Evolutionary conservation across 2,329 filamentous ascomycete genomes (phyloP).

Genomic region (Scopulariopsis brevicaulis): DNA sequence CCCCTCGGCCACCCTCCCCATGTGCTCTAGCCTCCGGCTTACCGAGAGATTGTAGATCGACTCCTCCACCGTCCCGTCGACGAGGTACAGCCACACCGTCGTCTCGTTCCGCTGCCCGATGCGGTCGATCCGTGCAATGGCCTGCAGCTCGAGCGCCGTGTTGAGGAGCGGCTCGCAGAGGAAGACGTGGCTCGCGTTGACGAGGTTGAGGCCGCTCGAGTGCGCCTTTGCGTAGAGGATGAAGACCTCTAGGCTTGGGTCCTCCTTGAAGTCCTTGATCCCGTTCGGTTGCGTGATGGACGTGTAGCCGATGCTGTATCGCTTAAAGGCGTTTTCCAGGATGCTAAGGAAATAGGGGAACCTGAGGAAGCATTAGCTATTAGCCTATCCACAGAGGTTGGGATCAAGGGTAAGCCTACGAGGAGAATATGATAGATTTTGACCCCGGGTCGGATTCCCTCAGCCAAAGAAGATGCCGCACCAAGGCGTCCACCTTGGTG

Average conservation of each 20-base stretch:
- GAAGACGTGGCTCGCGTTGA: constrained; percentile 90
- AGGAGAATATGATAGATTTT: constrained; percentile 91
- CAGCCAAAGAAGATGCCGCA: constrained; percentile 77
- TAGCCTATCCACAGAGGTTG: no score
- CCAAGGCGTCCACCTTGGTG: constrained; percentile 78
- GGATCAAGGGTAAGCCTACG: constrained; percentile 27
- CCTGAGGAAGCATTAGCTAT: constrained; percentile 8
- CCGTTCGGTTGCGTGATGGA: constrained; percentile 59
- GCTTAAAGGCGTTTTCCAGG: constrained; percentile 55
- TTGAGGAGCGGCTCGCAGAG: constrained; percentile 91
- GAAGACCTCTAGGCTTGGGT: constrained; percentile 68
- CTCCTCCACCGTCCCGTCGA: constrained; percentile 86
- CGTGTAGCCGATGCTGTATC: constrained; percentile 62
- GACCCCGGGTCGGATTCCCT: constrained; percentile 73
- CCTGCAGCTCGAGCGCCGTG: constrained; percentile 86
- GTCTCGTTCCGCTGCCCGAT: constrained; percentile 85
- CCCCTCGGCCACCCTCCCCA: constrained; percentile 26
- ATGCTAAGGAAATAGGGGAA: constrained; percentile 72
- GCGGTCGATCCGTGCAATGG: constrained; percentile 86
- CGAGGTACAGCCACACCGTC: constrained; percentile 89
- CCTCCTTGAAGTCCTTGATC: constrained; percentile 64
- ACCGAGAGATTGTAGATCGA: constrained; percentile 85
- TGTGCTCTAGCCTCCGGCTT: constrained; percentile 64
- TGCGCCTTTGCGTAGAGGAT: constrained; percentile 83
- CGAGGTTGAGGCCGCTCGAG: constrained; percentile 78